Base-by-base conservation (phyloP, 1,284 basidiomycete genomes). In the Sanghuangporus sanghuang region DNA sequence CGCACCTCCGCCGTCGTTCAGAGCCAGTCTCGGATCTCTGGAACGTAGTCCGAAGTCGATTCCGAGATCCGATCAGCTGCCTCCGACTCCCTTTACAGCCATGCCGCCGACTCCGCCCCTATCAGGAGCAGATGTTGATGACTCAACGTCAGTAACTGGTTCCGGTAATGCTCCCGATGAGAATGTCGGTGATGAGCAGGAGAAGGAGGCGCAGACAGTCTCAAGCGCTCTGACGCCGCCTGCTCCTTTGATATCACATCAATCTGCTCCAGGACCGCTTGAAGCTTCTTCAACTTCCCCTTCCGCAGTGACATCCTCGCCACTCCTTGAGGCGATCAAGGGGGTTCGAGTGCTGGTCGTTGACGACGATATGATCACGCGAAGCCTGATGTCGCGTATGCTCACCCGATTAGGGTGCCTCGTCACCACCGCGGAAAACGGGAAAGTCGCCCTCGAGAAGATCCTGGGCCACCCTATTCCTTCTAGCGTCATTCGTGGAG, bases 341-440 rank as follows among this genome's bases (percentile, higher is more conserved):
- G 36, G 49, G 18, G 16, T 61, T 40, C 64, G 63, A n/a, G 70
- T 71, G n/a, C 64, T 73, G 1, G 68, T 72, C 12, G 72, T 73
- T 8, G 71, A 72, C 53, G 70, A 72, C 44, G 72, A 73, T 67
- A 71, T 71, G 23, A 72, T 82, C 36, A 82, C 80, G 6, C 73
- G 80, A 12, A 75, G 72, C 58, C 72, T 81, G 56, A 81, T 81
- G 81, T 70, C 72, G 6, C 72, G 80, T 48, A 79, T 82, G 78
- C 71, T 82, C 54, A 71, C 72, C 4, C 73, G 79, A 1, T 68
- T 82, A 6, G 81, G 81, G 0, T 79, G 79, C 69, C 60, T 70
- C 36, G 79, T 81, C 23, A 71, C 71, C 6, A 75, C 71, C 21
- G 81, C 81, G 6, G 80, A 82, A 67, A 80, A 83, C 66, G 81